Evolutionary conservation across 2,329 filamentous ascomycete genomes (phyloP), one percentile per base, ranked within the genome.

Genomic region (Didymosphaeria variabile): DNA sequence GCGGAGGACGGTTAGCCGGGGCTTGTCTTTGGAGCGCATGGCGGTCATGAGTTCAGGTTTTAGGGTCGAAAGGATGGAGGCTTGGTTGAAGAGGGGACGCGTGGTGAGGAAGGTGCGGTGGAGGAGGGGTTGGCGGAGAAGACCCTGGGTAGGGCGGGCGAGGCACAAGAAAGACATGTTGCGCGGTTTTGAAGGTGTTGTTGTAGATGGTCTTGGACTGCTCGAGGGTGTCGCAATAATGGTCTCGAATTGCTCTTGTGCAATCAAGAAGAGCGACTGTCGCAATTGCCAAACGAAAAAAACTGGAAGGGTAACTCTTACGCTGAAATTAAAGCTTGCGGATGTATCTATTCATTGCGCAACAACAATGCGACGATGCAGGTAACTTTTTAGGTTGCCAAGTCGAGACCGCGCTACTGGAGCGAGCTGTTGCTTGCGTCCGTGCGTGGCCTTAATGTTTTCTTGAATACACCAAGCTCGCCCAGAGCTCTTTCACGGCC

Each of bases 1-100:
- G 67, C 91, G 90, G 52, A 94, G 84, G 40, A 92, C 90, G 42
- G 85, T 81, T 29, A 94, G 86, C 2, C 90, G 87, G 29, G 86
- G 81, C 29, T 79, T 81, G 70, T 84, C 80, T 70, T 83, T 83
- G n/a, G 78, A 69, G 60, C 79, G 79, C 77, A 84, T 80, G 34
- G 82, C 81, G 5, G 68, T 77, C 64, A 84, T 84, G 45, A 84
- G 78, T 61, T 84, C 82, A 15, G 71, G 65, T 34, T 82, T 76
- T 53, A 84, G 72, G 61, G 81, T 81, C 34, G 79, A 73, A 13
- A 84, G 79, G 31, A 84, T 70, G 23, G 58, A 58, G 13, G 65
- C 3, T 38, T 66, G 64, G 47, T 59, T 57, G 45, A 57, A 58
- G 57, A 66, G 63, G 12, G 66, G 71, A 9, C 68, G 62, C 50